phyloP scores from a whole-genome alignment of 495 filamentous ascomycete genomes.

The Immersiella caudata region DNA sequence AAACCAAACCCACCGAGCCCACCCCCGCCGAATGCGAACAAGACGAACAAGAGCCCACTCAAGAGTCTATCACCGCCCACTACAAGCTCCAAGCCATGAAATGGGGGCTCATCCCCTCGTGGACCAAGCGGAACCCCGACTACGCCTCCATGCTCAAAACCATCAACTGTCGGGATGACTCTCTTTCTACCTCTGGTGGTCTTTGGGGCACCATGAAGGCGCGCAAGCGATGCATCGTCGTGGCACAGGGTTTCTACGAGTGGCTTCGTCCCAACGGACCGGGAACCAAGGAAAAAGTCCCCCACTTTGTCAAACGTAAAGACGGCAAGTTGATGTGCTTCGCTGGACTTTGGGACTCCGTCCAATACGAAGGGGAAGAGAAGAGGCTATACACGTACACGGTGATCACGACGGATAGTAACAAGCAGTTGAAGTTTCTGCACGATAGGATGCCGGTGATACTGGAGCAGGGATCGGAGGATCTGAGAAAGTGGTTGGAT shows the following conservation, averaged over 20 bases:
- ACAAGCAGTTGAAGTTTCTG: conserved; percentile 76
- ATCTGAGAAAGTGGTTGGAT: conserved; percentile 79
- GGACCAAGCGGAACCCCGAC: conserved; percentile 52
- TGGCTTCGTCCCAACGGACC: conserved; percentile 76
- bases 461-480: conserved; percentile 72
- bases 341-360: conserved; percentile 91
- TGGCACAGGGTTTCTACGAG: conserved; percentile 94
- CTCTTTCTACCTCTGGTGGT: conserved; percentile 69
- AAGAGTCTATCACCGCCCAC: conserved; percentile 30
- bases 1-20: conserved; percentile 7
- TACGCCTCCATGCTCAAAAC: conserved; percentile 78
- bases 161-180: conserved; percentile 96
- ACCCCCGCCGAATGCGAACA: neutral
- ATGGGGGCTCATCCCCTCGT: conserved; percentile 66
- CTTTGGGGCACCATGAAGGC: conserved; percentile 94
- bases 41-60: neutral
- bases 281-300: conserved; percentile 74
- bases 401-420: conserved; percentile 86
- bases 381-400: conserved; percentile 68
- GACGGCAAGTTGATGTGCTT: conserved; percentile 86
- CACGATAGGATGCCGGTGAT: conserved; percentile 97
- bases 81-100: conserved; percentile 92
- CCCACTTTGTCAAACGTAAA: conserved; percentile 77
- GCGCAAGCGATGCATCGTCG: conserved; percentile 80
- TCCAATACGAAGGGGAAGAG: conserved; percentile 65